phyloP scores from a whole-genome alignment of 208 protist genomes.

The Borovskyia barvae region DNA sequence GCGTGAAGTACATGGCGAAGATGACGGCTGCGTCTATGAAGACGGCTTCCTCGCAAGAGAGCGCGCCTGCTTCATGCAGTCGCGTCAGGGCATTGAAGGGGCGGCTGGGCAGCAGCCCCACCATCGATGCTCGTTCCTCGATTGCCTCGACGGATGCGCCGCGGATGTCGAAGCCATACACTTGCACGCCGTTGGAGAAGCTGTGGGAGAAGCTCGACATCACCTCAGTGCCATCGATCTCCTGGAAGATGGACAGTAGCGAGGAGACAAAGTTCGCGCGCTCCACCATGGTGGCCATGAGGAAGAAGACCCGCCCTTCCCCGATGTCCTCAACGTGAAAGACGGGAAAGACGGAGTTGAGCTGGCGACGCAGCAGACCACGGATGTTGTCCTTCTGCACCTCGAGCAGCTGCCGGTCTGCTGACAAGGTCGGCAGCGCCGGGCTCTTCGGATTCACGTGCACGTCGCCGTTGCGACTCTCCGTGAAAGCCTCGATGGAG shows the following conservation, averaged over 20 bases:
- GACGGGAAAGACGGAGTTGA: constrained; percentile 56
- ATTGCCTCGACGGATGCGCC: constrained; percentile 39
- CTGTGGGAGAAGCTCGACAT: constrained; percentile 52
- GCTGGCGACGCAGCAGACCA: constrained; percentile 58
- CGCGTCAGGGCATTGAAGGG: constrained; percentile 63
- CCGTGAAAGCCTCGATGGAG: constrained; percentile 41
- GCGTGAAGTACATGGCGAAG: constrained; percentile 91
- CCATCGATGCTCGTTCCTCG: constrained; percentile 52
- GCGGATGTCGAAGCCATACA: constrained; percentile 71
- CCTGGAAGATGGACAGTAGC: constrained; percentile 64
- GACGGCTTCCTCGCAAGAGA: constrained; percentile 67
- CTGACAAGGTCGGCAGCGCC: constrained; percentile 30
- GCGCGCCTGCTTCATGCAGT: constrained; percentile 54
- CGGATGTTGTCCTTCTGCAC: constrained; percentile 53
- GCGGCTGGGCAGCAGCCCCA: constrained; percentile 69
- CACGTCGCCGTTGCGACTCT: constrained; percentile 21
- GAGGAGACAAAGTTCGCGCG: constrained; percentile 62
- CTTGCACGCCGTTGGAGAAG: constrained; percentile 76
- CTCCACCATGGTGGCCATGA: constrained; percentile 65
- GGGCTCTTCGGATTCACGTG: constrained; percentile 46
- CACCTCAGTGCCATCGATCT: constrained; percentile 55
- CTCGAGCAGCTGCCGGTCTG: constrained; percentile 32
- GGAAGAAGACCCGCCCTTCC: constrained; percentile 47
- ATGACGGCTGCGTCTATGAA: constrained; percentile 72
- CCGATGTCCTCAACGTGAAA: constrained; percentile 31